A percentile compares a stretch with the other conserved stretches of the same genome.
Conservation (phyloP, 2,329 filamentous ascomycete species). For the Pseudogymnoascus destructans region DNA sequence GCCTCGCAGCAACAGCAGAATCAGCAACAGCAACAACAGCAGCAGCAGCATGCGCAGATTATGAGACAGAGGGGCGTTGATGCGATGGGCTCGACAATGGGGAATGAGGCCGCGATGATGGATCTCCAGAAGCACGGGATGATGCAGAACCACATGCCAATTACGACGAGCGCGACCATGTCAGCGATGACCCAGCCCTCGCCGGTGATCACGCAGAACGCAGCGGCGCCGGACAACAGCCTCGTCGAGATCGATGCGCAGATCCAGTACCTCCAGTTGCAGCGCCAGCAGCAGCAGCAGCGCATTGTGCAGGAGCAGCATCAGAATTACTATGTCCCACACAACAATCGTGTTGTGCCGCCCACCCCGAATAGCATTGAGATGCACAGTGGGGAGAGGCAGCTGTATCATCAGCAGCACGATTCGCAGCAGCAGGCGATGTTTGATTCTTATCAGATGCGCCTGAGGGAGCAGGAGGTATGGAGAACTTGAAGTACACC, state of each 20-base stretch:
- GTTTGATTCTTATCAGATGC: slow-evolving; percentile 47
- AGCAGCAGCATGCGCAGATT: slow-evolving; percentile 15
- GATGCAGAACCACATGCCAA: slow-evolving; percentile 34
- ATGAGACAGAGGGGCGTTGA: slow-evolving; percentile 26
- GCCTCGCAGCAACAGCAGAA: slow-evolving; percentile 25
- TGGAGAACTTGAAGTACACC: slow-evolving; percentile 22
- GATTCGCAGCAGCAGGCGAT: slow-evolving; percentile 43
- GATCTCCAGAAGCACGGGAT: slow-evolving; percentile 24
- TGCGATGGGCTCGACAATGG: slow-evolving; percentile 36
- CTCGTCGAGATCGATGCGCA: slow-evolving; percentile 51
- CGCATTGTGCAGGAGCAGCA: slow-evolving; percentile 35
- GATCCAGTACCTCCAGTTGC: slow-evolving; percentile 52
- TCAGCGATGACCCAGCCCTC: slow-evolving; percentile 31
- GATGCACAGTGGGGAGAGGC: slow-evolving; percentile 43
- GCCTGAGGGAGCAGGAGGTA: slow-evolving; percentile 55
- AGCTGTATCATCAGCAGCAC: slow-evolving; percentile 42
- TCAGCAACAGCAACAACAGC: slow-evolving; percentile 18
- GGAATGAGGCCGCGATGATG: slow-evolving; percentile 14
- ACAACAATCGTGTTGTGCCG: slow-evolving; percentile 50
- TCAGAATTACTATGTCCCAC: slow-evolving; percentile 38
- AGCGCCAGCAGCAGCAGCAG: slow-evolving; percentile 45
- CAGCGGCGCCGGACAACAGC: slow-evolving; percentile 36
- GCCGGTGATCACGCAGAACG: slow-evolving; percentile 29
- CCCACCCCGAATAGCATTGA: slow-evolving; percentile 74
- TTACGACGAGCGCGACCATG: slow-evolving; percentile 32